Conservation (phyloP, 2,329 filamentous ascomycete species). For the Fusarium agapanthi region DNA sequence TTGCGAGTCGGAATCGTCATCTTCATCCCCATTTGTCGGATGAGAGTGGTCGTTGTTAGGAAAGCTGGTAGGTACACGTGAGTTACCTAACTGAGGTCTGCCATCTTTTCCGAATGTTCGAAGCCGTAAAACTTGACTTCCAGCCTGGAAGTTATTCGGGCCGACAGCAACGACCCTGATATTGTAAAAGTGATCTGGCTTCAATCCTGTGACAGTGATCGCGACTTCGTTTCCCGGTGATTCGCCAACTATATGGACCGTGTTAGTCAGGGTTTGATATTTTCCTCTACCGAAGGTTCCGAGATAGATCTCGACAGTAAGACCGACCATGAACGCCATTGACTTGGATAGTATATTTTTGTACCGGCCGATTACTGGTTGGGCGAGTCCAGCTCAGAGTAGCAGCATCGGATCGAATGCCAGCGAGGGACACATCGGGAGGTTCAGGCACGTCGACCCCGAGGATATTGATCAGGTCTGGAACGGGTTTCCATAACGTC, state of each 20-base stretch:
- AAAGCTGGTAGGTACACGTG: constrained; percentile 65
- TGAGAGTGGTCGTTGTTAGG: constrained; percentile 59
- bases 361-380: constrained; percentile 70
- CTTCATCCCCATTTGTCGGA: constrained; percentile 52
- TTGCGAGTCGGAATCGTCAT: constrained; percentile 57
- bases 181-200: constrained; percentile 90
- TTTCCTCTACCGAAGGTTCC: neutral
- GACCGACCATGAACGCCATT: constrained; percentile 87
- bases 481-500: constrained; percentile 89
- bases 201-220: constrained; percentile 89
- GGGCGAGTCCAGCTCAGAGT: constrained; percentile 91
- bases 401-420: constrained; percentile 86
- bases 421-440: constrained; percentile 88
- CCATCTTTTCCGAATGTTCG: constrained; percentile 76
- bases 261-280: constrained; percentile 21
- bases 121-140: constrained; percentile 84
- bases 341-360: constrained; percentile 90
- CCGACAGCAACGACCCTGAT: constrained; percentile 93
- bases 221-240: constrained; percentile 65
- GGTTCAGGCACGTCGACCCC: constrained; percentile 93
- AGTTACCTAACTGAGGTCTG: constrained; percentile 66
- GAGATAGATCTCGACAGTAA: constrained; percentile 2
- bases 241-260: constrained; percentile 73
- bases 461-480: constrained; percentile 88
- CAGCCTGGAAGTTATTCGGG: constrained; percentile 89